These are phyloP conservation scores for Immersiporthe knoxdaviesiana DNA, from an alignment of 2,329 filamentous ascomycete species.

Conservation along the genomic window DNA sequence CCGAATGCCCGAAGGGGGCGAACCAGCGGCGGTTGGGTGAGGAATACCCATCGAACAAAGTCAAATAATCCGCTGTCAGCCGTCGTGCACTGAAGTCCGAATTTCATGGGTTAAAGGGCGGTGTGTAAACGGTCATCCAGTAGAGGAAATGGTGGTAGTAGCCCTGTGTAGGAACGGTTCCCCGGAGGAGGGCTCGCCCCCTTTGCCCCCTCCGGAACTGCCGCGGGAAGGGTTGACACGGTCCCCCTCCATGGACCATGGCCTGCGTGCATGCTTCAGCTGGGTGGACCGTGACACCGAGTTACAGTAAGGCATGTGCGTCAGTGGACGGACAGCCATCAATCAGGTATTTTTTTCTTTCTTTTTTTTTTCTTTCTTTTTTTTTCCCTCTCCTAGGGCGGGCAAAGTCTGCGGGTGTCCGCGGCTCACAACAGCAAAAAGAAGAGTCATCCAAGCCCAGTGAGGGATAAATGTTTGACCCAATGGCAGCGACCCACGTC, in stretches of 20 bases:
- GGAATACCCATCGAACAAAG: not conserved
- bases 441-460: not conserved
- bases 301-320: not conserved
- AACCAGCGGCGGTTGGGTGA: not conserved
- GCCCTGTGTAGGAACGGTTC: not conserved
- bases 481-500: not conserved
- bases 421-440: not conserved
- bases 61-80: not conserved
- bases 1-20: not conserved
- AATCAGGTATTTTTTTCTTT: not conserved
- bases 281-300: not conserved
- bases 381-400: too few species aligned
- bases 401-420: not conserved
- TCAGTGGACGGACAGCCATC: not conserved
- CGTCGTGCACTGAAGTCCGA: not conserved
- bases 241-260: not conserved
- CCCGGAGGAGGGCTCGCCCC: not conserved
- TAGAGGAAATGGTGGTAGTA: too few species aligned
- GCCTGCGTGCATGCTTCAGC: not conserved
- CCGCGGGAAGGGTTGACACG: constrained; percentile 7
- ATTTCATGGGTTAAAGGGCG: not conserved
- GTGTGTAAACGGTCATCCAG: not conserved
- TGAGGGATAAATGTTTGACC: constrained; percentile 1
- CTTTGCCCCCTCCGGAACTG: not conserved
- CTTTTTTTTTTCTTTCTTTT: too few species aligned